phyloP scores from a whole-genome alignment of 2,329 filamentous ascomycete genomes.

The Colletotrichum noveboracense region DNA sequence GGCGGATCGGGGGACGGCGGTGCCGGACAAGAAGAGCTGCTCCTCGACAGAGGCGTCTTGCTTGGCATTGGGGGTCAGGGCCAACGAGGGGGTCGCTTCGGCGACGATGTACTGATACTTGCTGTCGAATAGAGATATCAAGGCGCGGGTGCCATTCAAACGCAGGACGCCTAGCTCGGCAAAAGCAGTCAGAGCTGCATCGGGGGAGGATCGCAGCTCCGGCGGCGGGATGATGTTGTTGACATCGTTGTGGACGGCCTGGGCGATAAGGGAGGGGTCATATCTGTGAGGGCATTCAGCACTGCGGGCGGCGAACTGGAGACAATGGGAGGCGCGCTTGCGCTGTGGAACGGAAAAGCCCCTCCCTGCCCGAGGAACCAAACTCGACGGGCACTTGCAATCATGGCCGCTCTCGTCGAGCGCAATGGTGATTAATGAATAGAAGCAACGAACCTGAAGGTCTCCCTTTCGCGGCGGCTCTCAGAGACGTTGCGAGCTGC shows the following conservation, averaged over 20 bases:
- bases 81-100: constrained; percentile 50
- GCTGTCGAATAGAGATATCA: constrained; percentile 58
- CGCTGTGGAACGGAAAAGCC: neutral
- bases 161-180: constrained; percentile 53
- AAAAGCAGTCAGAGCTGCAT: constrained; percentile 50
- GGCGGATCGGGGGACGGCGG: constrained; percentile 30
- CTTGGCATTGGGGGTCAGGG: constrained; percentile 32
- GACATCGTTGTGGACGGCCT: constrained; percentile 23
- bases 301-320: neutral
- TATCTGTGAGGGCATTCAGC: constrained; percentile 4
- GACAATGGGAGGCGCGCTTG: neutral
- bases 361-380: too few species aligned
- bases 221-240: constrained; percentile 23
- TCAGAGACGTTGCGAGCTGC: neutral
- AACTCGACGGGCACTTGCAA: too few species aligned
- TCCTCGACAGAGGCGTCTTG: neutral
- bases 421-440: too few species aligned
- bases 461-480: neutral
- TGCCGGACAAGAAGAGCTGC: constrained; percentile 29
- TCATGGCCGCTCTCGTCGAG: neutral
- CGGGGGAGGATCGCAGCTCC: constrained; percentile 30
- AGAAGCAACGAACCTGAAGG: neutral
- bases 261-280: constrained; percentile 7
- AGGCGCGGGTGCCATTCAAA: constrained; percentile 38
- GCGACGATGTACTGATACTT: constrained; percentile 55